Base-by-base conservation (phyloP, 2,329 filamentous ascomycete genomes). In the Rhexocercosporidium sp. region DNA sequence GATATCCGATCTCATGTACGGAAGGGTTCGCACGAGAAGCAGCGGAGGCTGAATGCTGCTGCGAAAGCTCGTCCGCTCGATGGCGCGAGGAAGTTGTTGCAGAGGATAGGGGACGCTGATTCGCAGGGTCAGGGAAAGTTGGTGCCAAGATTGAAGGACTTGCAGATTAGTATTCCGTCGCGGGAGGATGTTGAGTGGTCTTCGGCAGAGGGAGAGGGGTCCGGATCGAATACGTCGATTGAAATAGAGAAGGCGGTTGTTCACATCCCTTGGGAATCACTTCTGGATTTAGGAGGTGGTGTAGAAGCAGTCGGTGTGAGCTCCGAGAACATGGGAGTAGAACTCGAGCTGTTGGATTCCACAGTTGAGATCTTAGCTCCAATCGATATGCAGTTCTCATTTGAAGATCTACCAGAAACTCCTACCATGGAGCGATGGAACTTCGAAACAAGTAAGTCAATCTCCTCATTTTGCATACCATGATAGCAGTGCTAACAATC, bases 1-100 rank as follows among this genome's bases (percentile, higher is more conserved):
- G 59, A 62, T 18, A 53, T 62, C 22, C 46, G 59, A 12, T 34
- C 59, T 9, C 59, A 62, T 18, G 46, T 62, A 22, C 47, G 46
- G 18, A 51, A 41, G 14, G 59, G 12, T 4, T 37, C 59, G 8
- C 59, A 62, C 34, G 47, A 51, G 29, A 62, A 39, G 16, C 31
- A 53, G 31, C 34, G 47, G 14, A 22, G 25, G 25, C 27, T 62
- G 14, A 53, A 62, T 12, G 47, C 47, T 3, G 59, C 59, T 3
- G 37, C 47, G 11, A 62, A 62, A 41, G 20, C 59, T 18, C 44
- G 34, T 16, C 59, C 46, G 11, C 12, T 62, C 14, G 47, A 37
- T 7, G 31, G 29, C 11, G 31, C 12, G 22, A 53, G 59, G n/a
- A 22, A 27, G 22, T 25, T 62, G 20, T 34, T 47, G 12, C 46